Evolutionary conservation across 139 green algal species (phyloP).

Genomic region (Chlamydomonas applanata): DNA sequence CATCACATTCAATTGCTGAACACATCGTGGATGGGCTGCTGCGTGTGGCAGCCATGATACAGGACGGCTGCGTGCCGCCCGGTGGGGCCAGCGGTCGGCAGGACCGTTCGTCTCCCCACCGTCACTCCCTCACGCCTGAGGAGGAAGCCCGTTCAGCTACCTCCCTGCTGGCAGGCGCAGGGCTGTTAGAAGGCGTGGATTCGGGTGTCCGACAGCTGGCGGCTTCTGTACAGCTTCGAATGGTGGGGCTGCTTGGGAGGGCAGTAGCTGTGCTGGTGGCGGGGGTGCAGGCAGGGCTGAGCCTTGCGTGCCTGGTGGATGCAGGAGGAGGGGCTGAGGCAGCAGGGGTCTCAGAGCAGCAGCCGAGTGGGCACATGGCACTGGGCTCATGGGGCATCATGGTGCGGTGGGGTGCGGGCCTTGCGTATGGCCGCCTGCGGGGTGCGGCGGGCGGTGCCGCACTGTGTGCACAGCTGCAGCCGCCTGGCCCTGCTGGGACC

Average conservation of each 20-base stretch:
- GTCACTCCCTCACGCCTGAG: too few relatives aligned
- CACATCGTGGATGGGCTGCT: too few relatives aligned
- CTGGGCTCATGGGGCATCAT: background rate
- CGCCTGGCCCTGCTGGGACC: background rate
- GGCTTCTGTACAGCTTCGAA: background rate
- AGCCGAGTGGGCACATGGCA: background rate
- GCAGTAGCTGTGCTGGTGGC: background rate
- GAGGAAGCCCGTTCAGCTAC: background rate
- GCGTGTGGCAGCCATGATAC: too few relatives aligned
- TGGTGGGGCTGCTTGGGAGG: background rate
- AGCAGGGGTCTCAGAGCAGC: background rate
- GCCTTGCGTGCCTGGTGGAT: too few relatives aligned
- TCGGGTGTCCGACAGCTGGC: background rate
- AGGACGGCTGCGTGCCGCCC: too few relatives aligned
- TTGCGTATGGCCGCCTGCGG: background rate
- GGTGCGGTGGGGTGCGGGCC: background rate
- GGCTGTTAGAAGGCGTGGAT: slow-evolving; percentile 5
- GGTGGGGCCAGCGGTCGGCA: too few relatives aligned
- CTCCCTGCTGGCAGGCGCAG: background rate
- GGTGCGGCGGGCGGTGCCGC: background rate
- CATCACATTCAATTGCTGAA: too few relatives aligned
- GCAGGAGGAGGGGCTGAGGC: too few relatives aligned
- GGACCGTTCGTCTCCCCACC: too few relatives aligned
- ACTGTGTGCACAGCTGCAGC: background rate
- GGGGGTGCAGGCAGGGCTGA: background rate